Evolutionary conservation across 108 stramenopile species (phyloP).

Genomic region (Fragilaria crotonensis): DNA sequence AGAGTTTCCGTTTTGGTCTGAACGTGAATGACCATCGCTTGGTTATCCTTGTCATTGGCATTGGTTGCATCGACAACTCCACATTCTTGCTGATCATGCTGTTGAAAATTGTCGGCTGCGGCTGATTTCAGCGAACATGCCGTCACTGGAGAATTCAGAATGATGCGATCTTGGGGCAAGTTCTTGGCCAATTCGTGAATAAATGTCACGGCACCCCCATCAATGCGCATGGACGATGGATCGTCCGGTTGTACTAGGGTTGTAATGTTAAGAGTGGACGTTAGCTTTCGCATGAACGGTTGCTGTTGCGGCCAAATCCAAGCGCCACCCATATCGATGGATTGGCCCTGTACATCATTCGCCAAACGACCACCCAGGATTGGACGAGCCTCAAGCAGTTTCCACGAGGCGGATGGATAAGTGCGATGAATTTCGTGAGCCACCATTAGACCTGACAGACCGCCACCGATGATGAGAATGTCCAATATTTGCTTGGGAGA

Average conservation of each 20-base stretch:
- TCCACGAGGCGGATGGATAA: slow-evolving; percentile 12
- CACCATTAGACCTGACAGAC: slow-evolving; percentile 24
- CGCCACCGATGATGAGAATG: slow-evolving; percentile 37
- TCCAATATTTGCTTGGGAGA: slow-evolving; percentile 14
- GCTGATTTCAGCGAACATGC: slow-evolving; percentile 6
- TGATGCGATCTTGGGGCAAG: slow-evolving; percentile 15
- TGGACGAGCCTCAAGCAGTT: slow-evolving; percentile 35
- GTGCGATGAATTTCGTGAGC: slow-evolving; percentile 14
- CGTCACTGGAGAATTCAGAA: slow-evolving; percentile 14
- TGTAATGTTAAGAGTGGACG: slow-evolving; percentile 11
- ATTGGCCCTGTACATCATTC: slow-evolving; percentile 25
- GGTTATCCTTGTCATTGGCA: slow-evolving; percentile 4
- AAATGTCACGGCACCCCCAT: slow-evolving; percentile 39
- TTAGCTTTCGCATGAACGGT: slow-evolving; percentile 24
- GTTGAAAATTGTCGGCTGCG: neutral
- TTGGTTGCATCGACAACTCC: neutral
- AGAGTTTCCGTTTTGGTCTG: slow-evolving; percentile 6
- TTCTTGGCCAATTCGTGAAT: slow-evolving; percentile 13
- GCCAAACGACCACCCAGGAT: slow-evolving; percentile 41
- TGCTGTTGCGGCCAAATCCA: slow-evolving; percentile 51
- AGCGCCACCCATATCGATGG: slow-evolving; percentile 52
- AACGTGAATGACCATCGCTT: neutral
- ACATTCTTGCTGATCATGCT: too few relatives aligned
- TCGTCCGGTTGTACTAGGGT: slow-evolving; percentile 44
- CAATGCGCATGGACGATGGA: slow-evolving; percentile 35